Conservation (phyloP, 495 filamentous ascomycete genomes). For the Articulospora tetracladia region DNA sequence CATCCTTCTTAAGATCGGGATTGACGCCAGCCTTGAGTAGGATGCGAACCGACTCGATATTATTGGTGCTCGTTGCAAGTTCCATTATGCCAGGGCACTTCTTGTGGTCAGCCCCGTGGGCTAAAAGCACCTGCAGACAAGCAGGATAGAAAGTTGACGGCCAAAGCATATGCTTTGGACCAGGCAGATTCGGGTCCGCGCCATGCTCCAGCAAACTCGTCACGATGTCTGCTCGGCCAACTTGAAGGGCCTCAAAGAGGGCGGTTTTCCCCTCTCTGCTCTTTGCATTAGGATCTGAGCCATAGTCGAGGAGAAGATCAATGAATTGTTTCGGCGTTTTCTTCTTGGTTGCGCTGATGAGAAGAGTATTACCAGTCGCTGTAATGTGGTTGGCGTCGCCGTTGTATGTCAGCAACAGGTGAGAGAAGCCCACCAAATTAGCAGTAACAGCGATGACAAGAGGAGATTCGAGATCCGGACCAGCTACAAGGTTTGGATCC, state of each 20-base stretch:
- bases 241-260: constrained; percentile 40
- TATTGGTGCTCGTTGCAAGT: constrained; percentile 42
- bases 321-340: constrained; percentile 28
- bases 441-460: constrained; percentile 43
- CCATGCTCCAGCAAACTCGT: constrained; percentile 30
- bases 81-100: constrained; percentile 45
- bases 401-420: constrained; percentile 43
- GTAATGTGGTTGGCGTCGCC: constrained; percentile 40
- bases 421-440: constrained; percentile 44
- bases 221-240: constrained; percentile 31
- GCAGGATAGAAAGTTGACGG: background rate
- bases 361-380: constrained; percentile 37
- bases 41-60: constrained; percentile 44
- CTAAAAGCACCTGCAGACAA: constrained; percentile 38
- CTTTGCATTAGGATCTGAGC: constrained; percentile 47
- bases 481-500: constrained; percentile 35
- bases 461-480: background rate
- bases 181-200: constrained; percentile 43
- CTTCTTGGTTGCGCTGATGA: constrained; percentile 34
- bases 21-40: constrained; percentile 46
- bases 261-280: constrained; percentile 45
- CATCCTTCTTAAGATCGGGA: constrained; percentile 51
- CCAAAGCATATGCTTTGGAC: constrained; percentile 30
- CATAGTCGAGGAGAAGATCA: constrained; percentile 44
- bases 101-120: constrained; percentile 39